Evolutionary conservation across 768 basidiomycete genomes (phyloP).

Genomic region (Baorangia bicolor): DNA sequence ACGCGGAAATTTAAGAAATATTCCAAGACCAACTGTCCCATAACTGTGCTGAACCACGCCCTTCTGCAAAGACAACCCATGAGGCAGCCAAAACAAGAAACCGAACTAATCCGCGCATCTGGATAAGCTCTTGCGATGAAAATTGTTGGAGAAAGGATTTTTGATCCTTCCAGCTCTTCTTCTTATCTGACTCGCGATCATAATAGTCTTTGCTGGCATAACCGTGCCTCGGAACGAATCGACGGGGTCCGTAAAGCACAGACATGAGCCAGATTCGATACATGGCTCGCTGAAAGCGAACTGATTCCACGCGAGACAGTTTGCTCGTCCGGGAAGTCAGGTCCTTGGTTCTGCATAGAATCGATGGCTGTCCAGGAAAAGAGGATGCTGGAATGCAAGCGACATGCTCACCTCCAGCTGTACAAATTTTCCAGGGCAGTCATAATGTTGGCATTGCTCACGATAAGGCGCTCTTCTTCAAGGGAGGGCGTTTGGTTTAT

Average conservation of each 20-base stretch:
- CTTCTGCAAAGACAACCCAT: not conserved
- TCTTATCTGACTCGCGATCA: not conserved
- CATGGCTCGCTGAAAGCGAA: slow-evolving; percentile 29
- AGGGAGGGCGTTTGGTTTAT: slow-evolving; percentile 16
- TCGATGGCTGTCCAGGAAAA: not conserved
- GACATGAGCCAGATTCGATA: slow-evolving; percentile 30
- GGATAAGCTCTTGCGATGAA: not conserved
- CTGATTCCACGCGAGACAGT: slow-evolving; percentile 31
- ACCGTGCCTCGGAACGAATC: not conserved
- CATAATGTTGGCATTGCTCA: slow-evolving; percentile 23
- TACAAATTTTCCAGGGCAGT: slow-evolving; percentile 36
- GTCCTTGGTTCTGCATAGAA: slow-evolving; percentile 27
- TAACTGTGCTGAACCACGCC: too few relatives aligned
- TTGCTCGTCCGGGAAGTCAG: slow-evolving; percentile 27
- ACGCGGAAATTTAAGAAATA: not conserved
- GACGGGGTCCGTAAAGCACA: slow-evolving; percentile 7
- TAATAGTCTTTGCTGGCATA: not conserved
- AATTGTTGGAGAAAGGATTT: not conserved
- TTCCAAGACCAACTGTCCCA: not conserved
- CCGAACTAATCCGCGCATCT: not conserved
- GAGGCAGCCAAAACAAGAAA: not conserved
- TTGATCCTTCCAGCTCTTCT: not conserved
- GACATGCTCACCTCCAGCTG: slow-evolving; percentile 37
- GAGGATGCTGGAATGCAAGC: too few relatives aligned
- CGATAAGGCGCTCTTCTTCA: slow-evolving; percentile 25